These are phyloP conservation scores for Pestalotiopsis sp. DNA, from an alignment of 2,329 filamentous ascomycete species.

Conservation along the genomic window DNA sequence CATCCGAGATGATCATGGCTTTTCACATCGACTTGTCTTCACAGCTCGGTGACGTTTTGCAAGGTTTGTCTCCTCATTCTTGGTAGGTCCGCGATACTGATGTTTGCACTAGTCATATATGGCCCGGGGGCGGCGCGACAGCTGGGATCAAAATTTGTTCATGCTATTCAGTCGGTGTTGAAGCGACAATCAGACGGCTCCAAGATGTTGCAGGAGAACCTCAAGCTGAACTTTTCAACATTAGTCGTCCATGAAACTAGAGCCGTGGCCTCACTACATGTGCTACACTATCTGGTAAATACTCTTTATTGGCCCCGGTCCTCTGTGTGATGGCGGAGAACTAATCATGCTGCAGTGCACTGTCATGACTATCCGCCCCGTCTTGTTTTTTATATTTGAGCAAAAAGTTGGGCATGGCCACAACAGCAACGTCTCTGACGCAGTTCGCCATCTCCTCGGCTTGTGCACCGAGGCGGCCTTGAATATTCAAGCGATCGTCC, in stretches of 20 bases:
- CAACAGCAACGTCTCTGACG: not conserved
- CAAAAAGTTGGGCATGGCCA: not conserved
- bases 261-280: not conserved
- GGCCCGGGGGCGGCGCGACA: not conserved
- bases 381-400: not conserved
- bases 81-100: not conserved
- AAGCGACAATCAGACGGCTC: not conserved
- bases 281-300: not conserved
- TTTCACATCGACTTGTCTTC: not conserved
- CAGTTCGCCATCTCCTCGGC: not conserved
- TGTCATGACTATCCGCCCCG: not conserved
- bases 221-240: not conserved
- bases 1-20: not conserved
- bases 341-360: not conserved
- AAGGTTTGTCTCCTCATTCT: not conserved
- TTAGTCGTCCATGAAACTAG: not conserved
- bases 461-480: not conserved
- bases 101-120: not conserved
- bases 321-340: not conserved
- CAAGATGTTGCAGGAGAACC: not conserved
- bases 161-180: not conserved
- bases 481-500: not conserved
- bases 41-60: not conserved
- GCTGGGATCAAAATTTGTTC: not conserved
- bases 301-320: not conserved